Evolutionary conservation across 2,329 filamentous ascomycete species (phyloP).

Genomic region (Paraphoma sp.): DNA sequence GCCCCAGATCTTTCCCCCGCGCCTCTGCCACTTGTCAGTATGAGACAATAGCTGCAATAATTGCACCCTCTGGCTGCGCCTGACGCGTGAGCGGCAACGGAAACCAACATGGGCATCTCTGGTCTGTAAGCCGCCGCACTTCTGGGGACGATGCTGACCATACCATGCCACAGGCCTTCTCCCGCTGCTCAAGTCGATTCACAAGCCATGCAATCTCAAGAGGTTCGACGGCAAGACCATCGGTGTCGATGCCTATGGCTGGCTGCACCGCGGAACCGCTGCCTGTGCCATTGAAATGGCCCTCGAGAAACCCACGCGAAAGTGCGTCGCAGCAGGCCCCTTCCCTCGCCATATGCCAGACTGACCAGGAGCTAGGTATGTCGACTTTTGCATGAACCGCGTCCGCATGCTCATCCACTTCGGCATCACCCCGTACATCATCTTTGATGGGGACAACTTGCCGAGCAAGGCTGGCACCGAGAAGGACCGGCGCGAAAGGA

Average conservation of each 20-base stretch:
- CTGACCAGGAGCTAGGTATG: conserved; percentile 66
- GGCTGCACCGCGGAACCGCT: conserved; percentile 93
- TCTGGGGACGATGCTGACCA: conserved; percentile 21
- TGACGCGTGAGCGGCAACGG: conserved; percentile 36
- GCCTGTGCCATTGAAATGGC: conserved; percentile 91
- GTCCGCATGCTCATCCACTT: conserved; percentile 95
- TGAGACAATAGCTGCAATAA: conserved; percentile 24
- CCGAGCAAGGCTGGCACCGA: conserved; percentile 94
- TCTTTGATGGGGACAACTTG: conserved; percentile 95
- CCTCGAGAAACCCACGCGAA: conserved; percentile 83
- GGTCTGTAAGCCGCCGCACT: conserved; percentile 38
- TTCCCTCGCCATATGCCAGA: neutral
- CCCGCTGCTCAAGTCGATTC: conserved; percentile 93
- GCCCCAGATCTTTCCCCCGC: neutral
- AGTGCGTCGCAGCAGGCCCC: conserved; percentile 60
- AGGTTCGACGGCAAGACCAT: conserved; percentile 87
- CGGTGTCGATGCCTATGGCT: conserved; percentile 96
- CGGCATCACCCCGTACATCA: conserved; percentile 89
- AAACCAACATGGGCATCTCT: conserved; percentile 48
- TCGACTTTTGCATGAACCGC: conserved; percentile 87
- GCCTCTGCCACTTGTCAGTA: conserved; percentile 7
- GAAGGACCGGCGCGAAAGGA: conserved; percentile 72
- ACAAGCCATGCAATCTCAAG: conserved; percentile 84
- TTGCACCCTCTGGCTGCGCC: conserved; percentile 28
- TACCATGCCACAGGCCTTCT: conserved; percentile 71